phyloP scores from a whole-genome alignment of 148 eudicot genomes.

The Vaccinium corymbosum region DNA sequence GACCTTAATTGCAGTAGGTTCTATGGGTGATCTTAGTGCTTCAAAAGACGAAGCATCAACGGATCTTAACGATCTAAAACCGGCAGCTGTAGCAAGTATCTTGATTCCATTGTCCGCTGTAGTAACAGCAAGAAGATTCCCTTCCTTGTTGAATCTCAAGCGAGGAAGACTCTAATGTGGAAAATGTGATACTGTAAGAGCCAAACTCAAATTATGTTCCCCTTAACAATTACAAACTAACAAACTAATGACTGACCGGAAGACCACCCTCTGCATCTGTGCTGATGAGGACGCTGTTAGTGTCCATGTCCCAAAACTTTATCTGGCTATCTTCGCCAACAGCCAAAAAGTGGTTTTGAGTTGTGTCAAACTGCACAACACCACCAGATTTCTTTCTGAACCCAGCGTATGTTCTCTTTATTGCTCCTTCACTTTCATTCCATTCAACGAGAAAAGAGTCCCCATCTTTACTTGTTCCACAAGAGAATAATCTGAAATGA shows the following conservation, averaged over 20 bases:
- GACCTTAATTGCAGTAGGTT: constrained; percentile 69
- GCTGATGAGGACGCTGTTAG: constrained; percentile 42
- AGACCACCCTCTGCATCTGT: constrained; percentile 90
- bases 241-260: constrained; percentile 45
- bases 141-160: constrained; percentile 87
- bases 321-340: constrained; percentile 88
- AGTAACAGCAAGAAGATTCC: constrained; percentile 79
- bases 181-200: constrained; percentile 9
- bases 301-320: constrained; percentile 96
- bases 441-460: constrained; percentile 87
- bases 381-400: constrained; percentile 72
- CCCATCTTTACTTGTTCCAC: constrained; percentile 95
- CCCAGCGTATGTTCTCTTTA: constrained; percentile 73
- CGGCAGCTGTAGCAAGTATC: constrained; percentile 63
- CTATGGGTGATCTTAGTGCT: constrained; percentile 63
- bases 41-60: constrained; percentile 69
- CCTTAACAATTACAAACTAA: constrained; percentile 10
- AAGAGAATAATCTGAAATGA: constrained; percentile 71
- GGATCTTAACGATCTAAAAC: constrained; percentile 58
- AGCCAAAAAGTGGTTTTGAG: constrained; percentile 86
- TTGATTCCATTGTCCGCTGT: constrained; percentile 75
- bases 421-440: constrained; percentile 96
- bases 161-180: constrained; percentile 62
- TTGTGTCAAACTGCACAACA: constrained; percentile 83
- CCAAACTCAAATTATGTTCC: not conserved